Conservation (phyloP, 352 stramenopile genomes). For the Aphanomyces euteiches region DNA sequence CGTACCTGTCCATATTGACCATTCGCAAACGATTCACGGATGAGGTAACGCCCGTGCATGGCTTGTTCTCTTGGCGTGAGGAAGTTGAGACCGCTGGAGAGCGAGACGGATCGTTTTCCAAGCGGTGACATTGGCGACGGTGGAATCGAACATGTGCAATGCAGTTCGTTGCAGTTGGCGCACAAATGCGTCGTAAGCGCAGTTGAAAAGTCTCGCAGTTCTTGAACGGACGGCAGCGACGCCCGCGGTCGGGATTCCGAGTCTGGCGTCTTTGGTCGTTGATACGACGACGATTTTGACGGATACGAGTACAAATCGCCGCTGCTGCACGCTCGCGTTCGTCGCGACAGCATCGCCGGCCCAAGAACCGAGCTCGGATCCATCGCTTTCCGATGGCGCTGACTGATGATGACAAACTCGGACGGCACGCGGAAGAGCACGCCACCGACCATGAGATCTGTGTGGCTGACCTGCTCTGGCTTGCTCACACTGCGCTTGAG, state of each 20-base stretch:
- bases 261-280: not conserved
- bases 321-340: constrained; percentile 12
- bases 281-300: not conserved
- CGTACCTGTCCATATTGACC: constrained; percentile 54
- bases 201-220: constrained; percentile 25
- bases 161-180: constrained; percentile 3
- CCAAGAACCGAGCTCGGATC: constrained; percentile 21
- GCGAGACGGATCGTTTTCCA: not conserved
- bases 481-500: constrained; percentile 22
- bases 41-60: constrained; percentile 67
- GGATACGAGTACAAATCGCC: constrained; percentile 18
- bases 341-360: not conserved
- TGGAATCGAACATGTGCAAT: constrained; percentile 7
- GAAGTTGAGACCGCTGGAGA: constrained; percentile 4
- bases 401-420: constrained; percentile 28
- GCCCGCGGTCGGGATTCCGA: not conserved
- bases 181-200: constrained; percentile 14
- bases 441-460: constrained; percentile 24
- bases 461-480: constrained; percentile 21
- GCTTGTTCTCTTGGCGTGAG: constrained; percentile 58
- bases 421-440: constrained; percentile 28
- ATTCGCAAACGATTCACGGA: constrained; percentile 67
- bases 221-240: constrained; percentile 18
- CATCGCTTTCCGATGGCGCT: constrained; percentile 17
- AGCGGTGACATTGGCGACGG: not conserved